These are phyloP conservation scores for Poa pratensis DNA, from an alignment of 176 grass and related monocot species.

Conservation along the genomic window DNA sequence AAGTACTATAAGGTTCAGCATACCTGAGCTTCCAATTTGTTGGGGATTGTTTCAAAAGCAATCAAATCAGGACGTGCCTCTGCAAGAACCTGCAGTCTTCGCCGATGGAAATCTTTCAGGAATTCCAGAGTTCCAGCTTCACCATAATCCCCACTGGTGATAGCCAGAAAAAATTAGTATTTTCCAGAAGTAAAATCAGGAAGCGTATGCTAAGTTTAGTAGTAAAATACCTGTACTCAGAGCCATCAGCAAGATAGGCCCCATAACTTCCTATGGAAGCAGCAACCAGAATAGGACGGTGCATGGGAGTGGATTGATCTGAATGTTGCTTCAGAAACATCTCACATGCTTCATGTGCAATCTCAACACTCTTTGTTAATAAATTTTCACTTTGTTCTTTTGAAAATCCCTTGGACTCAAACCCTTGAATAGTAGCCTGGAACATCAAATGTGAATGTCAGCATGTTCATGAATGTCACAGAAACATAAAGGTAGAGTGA, in stretches of 20 bases:
- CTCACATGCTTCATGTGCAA: constrained; percentile 78
- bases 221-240: constrained; percentile 83
- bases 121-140: constrained; percentile 66
- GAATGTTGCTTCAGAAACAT: constrained; percentile 60
- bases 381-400: constrained; percentile 70
- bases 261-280: constrained; percentile 96
- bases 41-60: constrained; percentile 96
- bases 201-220: background rate
- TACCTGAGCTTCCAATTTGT: constrained; percentile 97
- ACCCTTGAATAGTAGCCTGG: constrained; percentile 94
- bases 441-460: constrained; percentile 26
- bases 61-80: constrained; percentile 83
- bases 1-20: background rate
- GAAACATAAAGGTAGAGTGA: background rate
- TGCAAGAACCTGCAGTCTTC: constrained; percentile 78
- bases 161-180: constrained; percentile 31
- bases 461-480: background rate
- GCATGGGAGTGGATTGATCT: constrained; percentile 37
- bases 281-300: constrained; percentile 73
- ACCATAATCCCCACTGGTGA: constrained; percentile 79
- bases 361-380: constrained; percentile 74
- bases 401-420: constrained; percentile 75
- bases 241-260: constrained; percentile 96
- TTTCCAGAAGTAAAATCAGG: background rate
- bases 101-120: constrained; percentile 88